A percentile compares a stretch with the other conserved stretches of the same genome.
phyloP scores from a whole-genome alignment of 352 stramenopile species.

The Phytophthora quininea region DNA sequence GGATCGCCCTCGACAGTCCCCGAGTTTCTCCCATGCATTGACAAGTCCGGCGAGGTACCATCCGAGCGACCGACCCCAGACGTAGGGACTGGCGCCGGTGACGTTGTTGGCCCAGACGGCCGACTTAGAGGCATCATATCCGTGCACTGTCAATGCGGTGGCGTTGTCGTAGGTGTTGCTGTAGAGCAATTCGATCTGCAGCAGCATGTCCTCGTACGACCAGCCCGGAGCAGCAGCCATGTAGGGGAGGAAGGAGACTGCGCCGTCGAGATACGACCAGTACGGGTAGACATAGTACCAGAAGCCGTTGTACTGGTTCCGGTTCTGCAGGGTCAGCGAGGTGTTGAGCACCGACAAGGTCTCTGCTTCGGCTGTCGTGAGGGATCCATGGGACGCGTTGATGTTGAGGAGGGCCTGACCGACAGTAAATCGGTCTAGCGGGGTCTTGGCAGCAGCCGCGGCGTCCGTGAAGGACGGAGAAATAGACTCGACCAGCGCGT shows the following conservation, averaged over 20 bases:
- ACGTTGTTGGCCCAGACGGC: constrained; percentile 33
- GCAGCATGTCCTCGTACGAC: constrained; percentile 33
- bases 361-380: constrained; percentile 18
- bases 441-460: constrained; percentile 24
- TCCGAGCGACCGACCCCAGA: constrained; percentile 31
- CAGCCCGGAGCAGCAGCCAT: constrained; percentile 31
- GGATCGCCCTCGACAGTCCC: constrained; percentile 14
- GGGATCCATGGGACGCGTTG: constrained; percentile 20
- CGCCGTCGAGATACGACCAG: constrained; percentile 38
- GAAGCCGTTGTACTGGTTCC: constrained; percentile 34
- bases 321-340: constrained; percentile 27
- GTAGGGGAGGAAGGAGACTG: constrained; percentile 36
- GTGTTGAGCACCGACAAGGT: constrained; percentile 22
- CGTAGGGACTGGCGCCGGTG: constrained; percentile 27
- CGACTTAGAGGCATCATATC: constrained; percentile 34
- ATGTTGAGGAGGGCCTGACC: constrained; percentile 29
- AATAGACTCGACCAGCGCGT: constrained; percentile 28
- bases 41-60: constrained; percentile 36
- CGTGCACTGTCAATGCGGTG: constrained; percentile 25
- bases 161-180: constrained; percentile 26
- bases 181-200: constrained; percentile 37
- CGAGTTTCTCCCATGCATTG: constrained; percentile 29
- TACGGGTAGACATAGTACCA: constrained; percentile 40
- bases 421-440: constrained; percentile 32
- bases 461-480: constrained; percentile 24